Evolutionary conservation across 345 rosid species (phyloP), one percentile per base, ranked within the genome.

Genomic region (Lumnitzera racemosa): DNA sequence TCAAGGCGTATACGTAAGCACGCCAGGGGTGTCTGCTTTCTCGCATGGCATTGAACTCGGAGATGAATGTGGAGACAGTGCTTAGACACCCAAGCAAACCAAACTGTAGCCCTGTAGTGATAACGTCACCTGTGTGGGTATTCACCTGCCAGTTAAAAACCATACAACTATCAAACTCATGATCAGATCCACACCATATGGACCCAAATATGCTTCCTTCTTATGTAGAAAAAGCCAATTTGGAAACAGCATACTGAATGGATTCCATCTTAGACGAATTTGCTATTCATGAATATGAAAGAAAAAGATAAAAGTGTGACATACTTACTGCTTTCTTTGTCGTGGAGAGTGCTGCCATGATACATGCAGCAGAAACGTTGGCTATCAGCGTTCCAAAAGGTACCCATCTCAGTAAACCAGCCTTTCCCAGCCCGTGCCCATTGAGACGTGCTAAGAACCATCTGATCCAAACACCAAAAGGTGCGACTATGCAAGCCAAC

Each of bases 381-480:
- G 96, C 96, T 58, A 77, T 69, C 55, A 94, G 72, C 25, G 97
- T 94, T 43, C 99, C 96, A n/a, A 84, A 84, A 13, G 97, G 96
- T 15, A 94, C 66, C 97, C 99, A 94, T 71, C 72, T 84, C 71
- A 83, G 67, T 56, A 41, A 25, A 6, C 83, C 80, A 1, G 69
- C 43, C 67, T 75, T 86, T 16, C 97, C 99, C 14, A 94, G 56
- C 14, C 99, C 99, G n/a, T 68, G 78, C 15, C 99, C 99, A 14
- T 90, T 94, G 11, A 87, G 78, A 27, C 91, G 73, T 16, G 97
- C 91, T 67, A 94, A 67, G 76, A 81, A 84, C 97, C 99, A 94
- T 81, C 99, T 88, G 55, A 84, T 82, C 99, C 99, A 94, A 12
- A 90, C 99, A 49, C 98, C 99, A 8, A 81, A 62, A 0, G 90